Evolutionary conservation across 805 yeast species (phyloP), one percentile per base, ranked within the genome.

Genomic region (Candida manassasensis): DNA sequence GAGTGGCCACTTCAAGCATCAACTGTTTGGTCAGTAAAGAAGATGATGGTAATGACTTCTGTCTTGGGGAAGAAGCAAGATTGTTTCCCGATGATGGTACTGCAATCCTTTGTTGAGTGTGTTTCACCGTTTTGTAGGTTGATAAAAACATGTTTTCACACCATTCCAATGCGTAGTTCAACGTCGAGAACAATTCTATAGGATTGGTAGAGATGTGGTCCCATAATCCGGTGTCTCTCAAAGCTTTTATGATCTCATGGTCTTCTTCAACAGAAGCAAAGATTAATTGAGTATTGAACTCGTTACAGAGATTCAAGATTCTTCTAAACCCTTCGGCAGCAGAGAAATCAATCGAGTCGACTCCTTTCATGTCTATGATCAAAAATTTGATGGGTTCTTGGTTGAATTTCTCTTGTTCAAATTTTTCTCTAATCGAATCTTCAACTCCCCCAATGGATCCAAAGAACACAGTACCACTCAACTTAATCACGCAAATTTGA

Each of bases 381-480:
- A 93, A 63, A 54, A 80, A 93, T 50, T 84, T 78, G 48, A 93
- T 81, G 18, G 93, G 87, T 36, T 72, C 72, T 29, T 55, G 59
- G 15, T 57, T 53, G 50, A 72, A 79, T 13, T 56, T 52, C 3
- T 61, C 64, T n/a, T 69, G 67, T 26, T 81, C 88, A 49, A 86
- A 75, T 43, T 81, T 60, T 4, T 63, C 63, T 39, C 93, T 72
- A 38, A 90, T 81, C 35, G 76, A 73, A 27, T 75, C 72, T 59
- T 93, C 98, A 31, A 93, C 81, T 2, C 90, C 84, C 14, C 95
- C 95, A 55, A 90, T 89, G 0, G 97, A 87, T 2, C 98, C 98
- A 59, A 93, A 93, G 55, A 93, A 93, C 25, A 93, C 66, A 15
- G 93, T 79, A 13, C 97, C 96, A 46, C 87, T 84, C 29, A 93